Conservation (phyloP, 129 eudicot species). For the Mikania micrantha region DNA sequence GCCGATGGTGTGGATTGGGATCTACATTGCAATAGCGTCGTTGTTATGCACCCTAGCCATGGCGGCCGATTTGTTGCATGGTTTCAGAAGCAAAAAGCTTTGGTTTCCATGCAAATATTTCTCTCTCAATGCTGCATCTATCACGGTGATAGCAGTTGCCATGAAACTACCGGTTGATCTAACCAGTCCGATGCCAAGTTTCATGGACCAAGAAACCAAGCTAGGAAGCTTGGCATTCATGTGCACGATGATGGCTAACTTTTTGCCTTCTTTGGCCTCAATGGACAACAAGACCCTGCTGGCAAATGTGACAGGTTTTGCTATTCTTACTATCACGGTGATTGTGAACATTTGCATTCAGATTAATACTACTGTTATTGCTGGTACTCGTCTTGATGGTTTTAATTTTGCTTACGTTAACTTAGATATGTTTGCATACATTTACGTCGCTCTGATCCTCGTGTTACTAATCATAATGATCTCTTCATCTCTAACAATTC, state of each 20-base stretch:
- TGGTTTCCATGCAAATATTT: slow-evolving; percentile 47
- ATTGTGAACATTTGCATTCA: slow-evolving; percentile 21
- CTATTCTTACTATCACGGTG: slow-evolving; percentile 29
- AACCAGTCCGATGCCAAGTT: background rate
- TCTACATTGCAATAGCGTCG: slow-evolving; percentile 38
- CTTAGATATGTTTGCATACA: background rate
- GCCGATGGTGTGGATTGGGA: slow-evolving; percentile 40
- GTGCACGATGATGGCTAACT: slow-evolving; percentile 5
- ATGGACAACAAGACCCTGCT: too few species aligned
- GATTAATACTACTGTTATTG: slow-evolving; percentile 9
- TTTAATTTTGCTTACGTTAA: background rate
- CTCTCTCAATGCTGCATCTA: slow-evolving; percentile 39
- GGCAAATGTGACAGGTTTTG: too few species aligned
- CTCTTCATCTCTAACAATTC: too few species aligned
- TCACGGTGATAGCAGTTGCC: slow-evolving; percentile 27
- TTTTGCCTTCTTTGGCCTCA: background rate
- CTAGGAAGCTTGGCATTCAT: background rate
- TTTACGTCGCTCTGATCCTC: background rate
- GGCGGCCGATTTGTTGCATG: too few species aligned
- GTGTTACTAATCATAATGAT: too few species aligned
- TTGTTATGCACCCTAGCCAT: slow-evolving; percentile 28
- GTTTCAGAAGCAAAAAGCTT: too few species aligned
- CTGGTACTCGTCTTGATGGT: background rate
- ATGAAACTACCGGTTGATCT: slow-evolving; percentile 4
- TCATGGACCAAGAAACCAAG: background rate